Conservation (phyloP, 2,329 filamentous ascomycete genomes). For the Chrysoporthe austroafricana region DNA sequence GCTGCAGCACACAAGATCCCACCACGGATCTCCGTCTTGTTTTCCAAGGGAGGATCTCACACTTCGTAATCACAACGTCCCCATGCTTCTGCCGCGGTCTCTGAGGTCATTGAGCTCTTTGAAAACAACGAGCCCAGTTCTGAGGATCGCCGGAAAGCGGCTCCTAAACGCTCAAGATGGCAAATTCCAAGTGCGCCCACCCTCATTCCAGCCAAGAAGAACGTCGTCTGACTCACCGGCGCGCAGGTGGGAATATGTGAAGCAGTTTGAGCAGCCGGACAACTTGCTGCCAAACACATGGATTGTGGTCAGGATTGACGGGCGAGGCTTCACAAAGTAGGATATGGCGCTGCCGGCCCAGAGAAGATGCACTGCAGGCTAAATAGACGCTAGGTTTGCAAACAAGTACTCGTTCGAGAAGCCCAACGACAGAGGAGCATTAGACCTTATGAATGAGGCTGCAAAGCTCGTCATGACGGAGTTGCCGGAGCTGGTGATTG, state of each 20-base stretch:
- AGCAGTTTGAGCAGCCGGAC: slow-evolving; percentile 83
- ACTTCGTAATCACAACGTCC: not conserved
- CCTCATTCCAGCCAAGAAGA: slow-evolving; percentile 28
- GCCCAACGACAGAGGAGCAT: slow-evolving; percentile 85
- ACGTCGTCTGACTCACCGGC: slow-evolving; percentile 30
- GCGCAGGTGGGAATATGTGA: slow-evolving; percentile 88
- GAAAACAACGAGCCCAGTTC: not conserved
- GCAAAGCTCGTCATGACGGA: slow-evolving; percentile 84
- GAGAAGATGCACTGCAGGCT: slow-evolving; percentile 13
- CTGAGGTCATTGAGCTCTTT: not conserved
- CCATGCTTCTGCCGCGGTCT: slow-evolving; percentile 1
- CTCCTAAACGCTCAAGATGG: slow-evolving; percentile 29
- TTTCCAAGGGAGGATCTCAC: not conserved
- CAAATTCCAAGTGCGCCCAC: slow-evolving; percentile 34
- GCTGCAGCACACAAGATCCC: not conserved
- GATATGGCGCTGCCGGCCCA: slow-evolving; percentile 28
- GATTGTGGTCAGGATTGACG: slow-evolving; percentile 93
- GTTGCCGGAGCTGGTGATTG: slow-evolving; percentile 81
- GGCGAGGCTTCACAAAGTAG: slow-evolving; percentile 92
- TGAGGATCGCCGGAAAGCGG: not conserved
- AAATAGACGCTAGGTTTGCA: slow-evolving; percentile 65
- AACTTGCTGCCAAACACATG: slow-evolving; percentile 85
- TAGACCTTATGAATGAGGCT: slow-evolving; percentile 93
- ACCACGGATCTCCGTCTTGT: not conserved
- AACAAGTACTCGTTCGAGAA: slow-evolving; percentile 84